Evolutionary conservation across 2,329 filamentous ascomycete genomes (phyloP).

Genomic region (Epichloe amarillans): DNA sequence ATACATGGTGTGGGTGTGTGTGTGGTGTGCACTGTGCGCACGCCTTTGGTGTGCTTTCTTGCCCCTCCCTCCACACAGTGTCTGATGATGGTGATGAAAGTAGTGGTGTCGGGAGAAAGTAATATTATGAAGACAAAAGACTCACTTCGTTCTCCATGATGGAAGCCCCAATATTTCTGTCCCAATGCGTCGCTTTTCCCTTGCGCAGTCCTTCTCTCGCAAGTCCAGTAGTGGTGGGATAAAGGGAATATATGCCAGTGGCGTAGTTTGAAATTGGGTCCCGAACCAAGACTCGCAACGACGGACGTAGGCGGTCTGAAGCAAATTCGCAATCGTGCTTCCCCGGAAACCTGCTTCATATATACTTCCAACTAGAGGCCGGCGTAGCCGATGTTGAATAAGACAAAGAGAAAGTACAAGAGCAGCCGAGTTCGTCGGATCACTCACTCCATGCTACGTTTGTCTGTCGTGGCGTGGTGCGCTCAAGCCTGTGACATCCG

Average conservation of each 20-base stretch:
- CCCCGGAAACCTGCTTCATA: not conserved
- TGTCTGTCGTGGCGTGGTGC: not conserved
- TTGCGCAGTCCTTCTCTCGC: not conserved
- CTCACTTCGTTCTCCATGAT: slow-evolving; percentile 12
- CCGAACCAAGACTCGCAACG: not conserved
- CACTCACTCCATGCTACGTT: not conserved
- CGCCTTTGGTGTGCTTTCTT: not conserved
- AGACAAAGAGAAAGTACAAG: not conserved
- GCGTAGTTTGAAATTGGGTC: not conserved
- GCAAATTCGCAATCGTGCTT: not conserved
- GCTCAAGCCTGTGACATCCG: not conserved
- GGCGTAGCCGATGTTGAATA: not conserved
- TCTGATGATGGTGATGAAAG: not conserved
- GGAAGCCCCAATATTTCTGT: not conserved
- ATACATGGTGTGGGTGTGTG: not conserved
- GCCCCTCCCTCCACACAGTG: too few relatives aligned
- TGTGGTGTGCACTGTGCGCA: not conserved
- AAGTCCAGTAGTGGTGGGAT: not conserved
- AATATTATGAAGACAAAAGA: not conserved
- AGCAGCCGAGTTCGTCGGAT: not conserved
- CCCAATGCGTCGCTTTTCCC: not conserved
- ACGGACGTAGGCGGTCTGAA: not conserved
- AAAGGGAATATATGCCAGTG: too few relatives aligned
- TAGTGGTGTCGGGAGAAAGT: not conserved
- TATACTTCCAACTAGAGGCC: not conserved